These are phyloP conservation scores for Fraxinus baroniana DNA, from an alignment of 305 asterid genomes.

Conservation along the genomic window DNA sequence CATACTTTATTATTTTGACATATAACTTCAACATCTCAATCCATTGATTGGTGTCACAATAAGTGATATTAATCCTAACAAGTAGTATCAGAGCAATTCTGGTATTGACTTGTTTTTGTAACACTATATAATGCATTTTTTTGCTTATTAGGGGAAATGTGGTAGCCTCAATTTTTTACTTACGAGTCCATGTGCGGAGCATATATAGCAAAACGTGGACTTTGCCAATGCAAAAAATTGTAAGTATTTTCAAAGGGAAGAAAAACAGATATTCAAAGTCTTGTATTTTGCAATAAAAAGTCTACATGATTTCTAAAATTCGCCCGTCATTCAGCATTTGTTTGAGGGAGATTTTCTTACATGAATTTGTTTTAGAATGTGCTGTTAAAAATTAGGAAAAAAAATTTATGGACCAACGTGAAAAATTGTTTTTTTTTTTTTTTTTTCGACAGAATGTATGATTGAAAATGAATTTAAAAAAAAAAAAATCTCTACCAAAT, in stretches of 20 bases:
- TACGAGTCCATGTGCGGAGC: neutral
- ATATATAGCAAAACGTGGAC: neutral
- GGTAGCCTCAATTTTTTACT: neutral
- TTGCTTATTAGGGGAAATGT: neutral
- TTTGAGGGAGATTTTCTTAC: neutral
- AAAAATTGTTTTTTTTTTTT: too few species aligned
- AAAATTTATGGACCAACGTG: neutral
- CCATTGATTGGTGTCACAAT: too few species aligned
- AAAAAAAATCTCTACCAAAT: neutral
- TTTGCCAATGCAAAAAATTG: neutral
- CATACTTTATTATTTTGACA: too few species aligned
- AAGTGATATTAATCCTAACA: too few species aligned
- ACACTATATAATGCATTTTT: neutral
- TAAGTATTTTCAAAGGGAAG: neutral
- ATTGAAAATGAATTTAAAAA: too few species aligned
- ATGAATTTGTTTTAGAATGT: neutral
- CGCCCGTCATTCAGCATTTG: neutral
- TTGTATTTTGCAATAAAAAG: neutral
- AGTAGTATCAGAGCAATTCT: too few species aligned
- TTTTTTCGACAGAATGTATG: too few species aligned
- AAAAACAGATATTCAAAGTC: neutral
- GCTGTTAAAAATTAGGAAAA: neutral
- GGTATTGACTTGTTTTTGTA: too few species aligned
- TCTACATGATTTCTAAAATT: neutral
- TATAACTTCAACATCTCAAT: too few species aligned